phyloP scores from a whole-genome alignment of 2,329 filamentous ascomycete genomes.

The Fusarium caatingaense region DNA sequence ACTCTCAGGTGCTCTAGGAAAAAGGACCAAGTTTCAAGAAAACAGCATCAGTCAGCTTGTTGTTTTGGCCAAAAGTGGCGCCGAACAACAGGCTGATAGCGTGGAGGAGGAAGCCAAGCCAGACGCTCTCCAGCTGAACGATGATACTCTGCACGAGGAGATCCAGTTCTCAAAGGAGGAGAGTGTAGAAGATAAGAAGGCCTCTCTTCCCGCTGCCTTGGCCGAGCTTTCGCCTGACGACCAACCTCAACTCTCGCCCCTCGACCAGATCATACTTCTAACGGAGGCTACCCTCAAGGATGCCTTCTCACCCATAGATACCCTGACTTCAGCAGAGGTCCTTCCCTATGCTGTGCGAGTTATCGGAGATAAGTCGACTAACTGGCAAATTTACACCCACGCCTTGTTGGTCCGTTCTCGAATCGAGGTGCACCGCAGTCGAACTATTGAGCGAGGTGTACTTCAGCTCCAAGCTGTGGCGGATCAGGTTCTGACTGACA shows the following conservation, averaged over 20 bases:
- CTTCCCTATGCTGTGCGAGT: conserved; percentile 91
- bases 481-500: conserved; percentile 94
- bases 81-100: conserved; percentile 39
- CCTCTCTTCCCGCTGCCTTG: conserved; percentile 69
- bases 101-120: conserved; percentile 59
- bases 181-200: conserved; percentile 52
- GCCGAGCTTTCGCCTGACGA: conserved; percentile 76
- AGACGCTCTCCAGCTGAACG: conserved; percentile 81
- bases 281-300: conserved; percentile 91
- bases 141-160: conserved; percentile 90
- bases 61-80: conserved; percentile 82
- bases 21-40: conserved; percentile 83
- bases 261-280: conserved; percentile 92
- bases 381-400: conserved; percentile 98
- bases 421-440: conserved; percentile 87
- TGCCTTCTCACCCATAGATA: conserved; percentile 82
- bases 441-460: conserved; percentile 89
- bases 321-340: conserved; percentile 92
- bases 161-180: conserved; percentile 78
- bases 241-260: conserved; percentile 82
- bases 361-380: conserved; percentile 86
- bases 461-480: conserved; percentile 95
- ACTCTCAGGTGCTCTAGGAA: conserved; percentile 87
- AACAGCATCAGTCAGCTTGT: conserved; percentile 88
- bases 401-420: conserved; percentile 88